Evolutionary conservation across 129 eudicot genomes (phyloP).

Genomic region (Ambrosia trifida): DNA sequence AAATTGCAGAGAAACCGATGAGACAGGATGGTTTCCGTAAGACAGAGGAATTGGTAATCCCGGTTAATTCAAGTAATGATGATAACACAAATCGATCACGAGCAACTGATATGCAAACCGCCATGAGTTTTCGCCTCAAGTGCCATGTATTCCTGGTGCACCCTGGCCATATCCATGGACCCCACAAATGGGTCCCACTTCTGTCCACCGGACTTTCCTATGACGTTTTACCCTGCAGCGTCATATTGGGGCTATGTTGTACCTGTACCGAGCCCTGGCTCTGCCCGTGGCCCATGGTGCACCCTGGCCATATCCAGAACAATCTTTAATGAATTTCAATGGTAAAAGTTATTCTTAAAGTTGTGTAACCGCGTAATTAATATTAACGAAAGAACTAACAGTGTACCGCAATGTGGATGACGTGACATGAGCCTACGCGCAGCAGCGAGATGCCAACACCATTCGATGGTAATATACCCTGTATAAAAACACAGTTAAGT

Average conservation of each 20-base stretch:
- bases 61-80: constrained; percentile 42
- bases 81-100: constrained; percentile 47
- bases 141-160: constrained; percentile 65
- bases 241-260: constrained; percentile 65
- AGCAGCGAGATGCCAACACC: no score
- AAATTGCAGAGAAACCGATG: constrained; percentile 51
- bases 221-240: constrained; percentile 57
- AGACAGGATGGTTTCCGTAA: constrained; percentile 44
- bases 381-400: no score
- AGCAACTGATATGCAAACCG: constrained; percentile 33
- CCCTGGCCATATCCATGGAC: constrained; percentile 83
- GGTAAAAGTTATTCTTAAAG: no score
- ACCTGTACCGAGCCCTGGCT: no score
- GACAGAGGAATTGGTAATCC: constrained; percentile 44
- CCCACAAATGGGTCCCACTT: constrained; percentile 59
- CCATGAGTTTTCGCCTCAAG: constrained; percentile 52
- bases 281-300: no score
- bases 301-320: no score
- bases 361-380: no score
- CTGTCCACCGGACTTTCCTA: constrained; percentile 58
- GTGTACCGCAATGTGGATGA: no score
- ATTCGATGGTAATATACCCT: no score
- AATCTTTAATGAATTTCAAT: no score
- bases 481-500: no score
- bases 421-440: no score